Base-by-base conservation (phyloP, 1,284 basidiomycete species). In the Trichosporon coremiiforme region DNA sequence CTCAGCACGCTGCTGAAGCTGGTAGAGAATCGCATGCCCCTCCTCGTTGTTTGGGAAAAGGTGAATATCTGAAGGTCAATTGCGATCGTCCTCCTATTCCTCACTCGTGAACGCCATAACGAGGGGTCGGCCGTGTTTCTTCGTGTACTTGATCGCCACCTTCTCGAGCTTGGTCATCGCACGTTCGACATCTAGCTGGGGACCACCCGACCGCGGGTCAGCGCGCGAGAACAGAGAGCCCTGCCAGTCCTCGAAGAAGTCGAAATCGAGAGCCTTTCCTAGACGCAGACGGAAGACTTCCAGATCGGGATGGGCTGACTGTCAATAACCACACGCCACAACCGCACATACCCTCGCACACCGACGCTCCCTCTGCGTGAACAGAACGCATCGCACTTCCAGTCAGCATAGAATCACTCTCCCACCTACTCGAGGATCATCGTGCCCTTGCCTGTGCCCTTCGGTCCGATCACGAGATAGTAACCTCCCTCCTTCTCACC, bases 151-250 rank as follows among this genome's bases (percentile, higher is more conserved):
- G 65, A 95, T 85, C 0, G 92, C 93, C 25, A 94, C 92, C 78
- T 94, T 94, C 79, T 94, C 92, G 1, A 93, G 85, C 78, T 94
- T 95, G 79, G 90, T 92, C 83, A 93, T 79, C 0, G 90, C 90
- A 89, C 93, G 86, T 81, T 94, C 92, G 67, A 94, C 89, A 78
- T 94, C 92, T 38, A 94, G 85, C 10, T 89, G 87, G 9, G 93
- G 89, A 0, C 93, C 92, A 72, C 89, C 92, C 85, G 94, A 91
- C 73, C 91, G 85, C 17, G 93, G 92, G 83, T 95, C 93, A 45
- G 90, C 86, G 64, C 93, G 84, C 74, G 92, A 91, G 82, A 95
- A 95, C 10, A 86, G 75, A 7, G 80, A 79, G 36, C 79, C 80
- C 73, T 93, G 90, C 64, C 89, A 89, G 79, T 92, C 92, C 81